phyloP scores from a whole-genome alignment of 371 early-diverging fungal genomes.

The Rhizopus sp. region DNA sequence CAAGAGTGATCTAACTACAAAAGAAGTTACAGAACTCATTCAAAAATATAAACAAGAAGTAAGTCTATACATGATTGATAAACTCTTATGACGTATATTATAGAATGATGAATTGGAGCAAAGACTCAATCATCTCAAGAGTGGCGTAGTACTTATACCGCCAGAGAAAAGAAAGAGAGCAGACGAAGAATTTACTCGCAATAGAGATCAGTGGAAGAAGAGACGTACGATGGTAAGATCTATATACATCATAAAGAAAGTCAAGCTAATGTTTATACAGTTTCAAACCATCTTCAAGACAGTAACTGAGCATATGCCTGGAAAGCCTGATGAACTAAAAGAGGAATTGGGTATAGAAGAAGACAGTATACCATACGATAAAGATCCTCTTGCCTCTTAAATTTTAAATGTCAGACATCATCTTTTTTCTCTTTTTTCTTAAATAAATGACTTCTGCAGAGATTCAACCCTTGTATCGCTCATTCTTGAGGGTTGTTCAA shows the following conservation, averaged over 20 bases:
- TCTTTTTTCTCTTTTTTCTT: conserved; percentile 4
- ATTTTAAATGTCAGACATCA: neutral
- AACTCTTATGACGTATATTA: too few species aligned
- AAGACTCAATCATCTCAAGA: conserved; percentile 7
- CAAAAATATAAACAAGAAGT: conserved; percentile 14
- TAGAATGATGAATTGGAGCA: conserved; percentile 13
- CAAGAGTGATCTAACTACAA: conserved; percentile 15
- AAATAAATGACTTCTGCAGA: conserved; percentile 20
- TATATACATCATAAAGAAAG: neutral
- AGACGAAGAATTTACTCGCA: conserved; percentile 12
- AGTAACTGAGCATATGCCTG: conserved; percentile 25
- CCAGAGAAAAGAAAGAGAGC: conserved; percentile 21
- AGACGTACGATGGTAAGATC: conserved; percentile 19
- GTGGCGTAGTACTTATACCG: conserved; percentile 10
- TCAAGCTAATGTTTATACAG: neutral
- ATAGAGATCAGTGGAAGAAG: conserved; percentile 23
- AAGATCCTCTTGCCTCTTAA: conserved; percentile 14
- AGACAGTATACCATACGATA: conserved; percentile 23
- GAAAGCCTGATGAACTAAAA: conserved; percentile 15
- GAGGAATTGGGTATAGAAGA: conserved; percentile 30
- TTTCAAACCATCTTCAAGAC: conserved; percentile 22
- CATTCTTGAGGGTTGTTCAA: conserved; percentile 53
- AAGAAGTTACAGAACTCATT: conserved; percentile 10
- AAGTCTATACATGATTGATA: neutral
- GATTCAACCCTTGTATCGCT: conserved; percentile 52